Base-by-base conservation (phyloP, 2,329 filamentous ascomycete species). In the Zarea fungicola region DNA sequence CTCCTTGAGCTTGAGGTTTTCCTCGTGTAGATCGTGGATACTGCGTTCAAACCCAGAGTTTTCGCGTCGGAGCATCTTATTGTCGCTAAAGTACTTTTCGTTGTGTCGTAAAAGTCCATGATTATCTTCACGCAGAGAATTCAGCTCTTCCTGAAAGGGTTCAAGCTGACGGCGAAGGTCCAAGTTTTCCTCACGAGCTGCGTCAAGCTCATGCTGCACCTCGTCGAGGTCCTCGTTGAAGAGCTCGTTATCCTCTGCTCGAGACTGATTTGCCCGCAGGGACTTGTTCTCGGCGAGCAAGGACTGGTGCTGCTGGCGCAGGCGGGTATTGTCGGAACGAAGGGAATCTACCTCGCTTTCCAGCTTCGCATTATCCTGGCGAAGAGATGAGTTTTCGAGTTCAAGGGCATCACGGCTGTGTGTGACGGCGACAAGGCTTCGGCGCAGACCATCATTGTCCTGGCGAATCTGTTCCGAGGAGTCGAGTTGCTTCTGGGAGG, bases 41-140 rank as follows among this genome's bases (percentile, higher is more conserved):
- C 67, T 72, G 41, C 70, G 70, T 57, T 73, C 72, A 50, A 74
- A 77, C 45, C 64, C 65, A 21, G 69, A 66, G 53, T 77, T 78
- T 57, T 79, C 71, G 14, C 69, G 66, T 16, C 65, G 65, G 6
- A 76, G 64, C 31, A 68, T 63, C 62, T 76, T 76, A 64, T 76
- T 78, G 57, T 78, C 75, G 49, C 65, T 71, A 55, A 75, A 78
- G 56, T 77, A 78, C 52, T 72, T 74, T 42, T 79, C 75, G 51
- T 79, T 79, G 58, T 77, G 73, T 31, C 72, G 74, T 45, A 76
- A 75, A 19, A 79, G 69, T 54, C 72, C 74, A 28, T 71, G 63
- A 51, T 78, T 76, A 55, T 80, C 76, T 53, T 77, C 65, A 31
- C 67, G 66, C n/a, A 48, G 29, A 6, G 40, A 34, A 35, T 18